A percentile compares a stretch with the other conserved stretches of the same genome.
These are phyloP conservation scores for Nicotiana tomentosiformis DNA, from an alignment of 257 asterid genomes.

Conservation along the genomic window DNA sequence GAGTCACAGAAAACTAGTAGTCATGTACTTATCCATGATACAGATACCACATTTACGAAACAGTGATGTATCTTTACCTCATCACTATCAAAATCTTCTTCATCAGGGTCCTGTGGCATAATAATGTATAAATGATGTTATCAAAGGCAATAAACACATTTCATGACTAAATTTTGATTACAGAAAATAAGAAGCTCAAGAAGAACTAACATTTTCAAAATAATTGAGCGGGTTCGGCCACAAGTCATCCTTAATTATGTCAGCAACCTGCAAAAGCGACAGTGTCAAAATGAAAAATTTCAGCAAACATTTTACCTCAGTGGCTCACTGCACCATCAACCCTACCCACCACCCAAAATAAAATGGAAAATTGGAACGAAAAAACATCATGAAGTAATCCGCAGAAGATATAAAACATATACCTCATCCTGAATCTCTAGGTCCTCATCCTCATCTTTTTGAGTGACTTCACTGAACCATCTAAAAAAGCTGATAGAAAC, in stretches of 20 bases:
- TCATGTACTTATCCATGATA: background rate
- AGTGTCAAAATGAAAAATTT: background rate
- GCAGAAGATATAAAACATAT: background rate
- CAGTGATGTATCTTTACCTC: constrained; percentile 26
- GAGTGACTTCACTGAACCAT: constrained; percentile 62
- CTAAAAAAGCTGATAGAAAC: constrained; percentile 63
- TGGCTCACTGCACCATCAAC: background rate
- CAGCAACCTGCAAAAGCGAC: constrained; percentile 36
- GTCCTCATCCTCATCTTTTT: constrained; percentile 50
- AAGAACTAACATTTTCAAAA: constrained; percentile 33
- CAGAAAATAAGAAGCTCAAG: background rate
- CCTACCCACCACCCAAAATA: too few species aligned
- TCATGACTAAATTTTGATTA: background rate
- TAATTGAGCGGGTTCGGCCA: constrained; percentile 61
- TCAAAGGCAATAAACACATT: background rate
- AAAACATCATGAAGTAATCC: background rate
- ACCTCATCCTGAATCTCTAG: constrained; percentile 71
- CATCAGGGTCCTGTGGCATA: constrained; percentile 31
- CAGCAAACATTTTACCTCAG: background rate
- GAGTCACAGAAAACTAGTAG: background rate
- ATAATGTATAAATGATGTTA: background rate
- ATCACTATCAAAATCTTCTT: constrained; percentile 32
- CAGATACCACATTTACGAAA: background rate
- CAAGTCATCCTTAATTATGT: constrained; percentile 57
- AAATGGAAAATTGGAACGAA: too few species aligned